Evolutionary conservation across 805 yeast species (phyloP).

Genomic region (Saturnispora gosingensis): DNA sequence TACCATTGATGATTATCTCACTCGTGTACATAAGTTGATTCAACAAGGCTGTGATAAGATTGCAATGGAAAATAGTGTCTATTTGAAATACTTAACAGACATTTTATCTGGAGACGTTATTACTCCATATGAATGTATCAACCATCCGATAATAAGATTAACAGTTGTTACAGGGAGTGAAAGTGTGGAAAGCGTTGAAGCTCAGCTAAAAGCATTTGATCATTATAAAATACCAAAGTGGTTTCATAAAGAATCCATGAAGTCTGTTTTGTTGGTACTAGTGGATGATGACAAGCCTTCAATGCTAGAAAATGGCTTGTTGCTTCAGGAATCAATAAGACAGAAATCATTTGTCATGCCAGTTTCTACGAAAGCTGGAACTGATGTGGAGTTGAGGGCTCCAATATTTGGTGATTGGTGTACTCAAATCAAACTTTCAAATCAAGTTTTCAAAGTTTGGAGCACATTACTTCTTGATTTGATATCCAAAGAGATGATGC

Average conservation of each 20-base stretch:
- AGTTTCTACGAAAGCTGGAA: background rate
- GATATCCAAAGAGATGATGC: constrained; percentile 45
- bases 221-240: constrained; percentile 45
- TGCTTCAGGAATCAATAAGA: constrained; percentile 26
- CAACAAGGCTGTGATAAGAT: background rate
- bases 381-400: constrained; percentile 15
- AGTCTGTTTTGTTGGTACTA: constrained; percentile 43
- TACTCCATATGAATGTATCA: constrained; percentile 75
- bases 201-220: constrained; percentile 45
- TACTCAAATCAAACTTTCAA: constrained; percentile 11
- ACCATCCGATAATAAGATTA: constrained; percentile 76
- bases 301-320: constrained; percentile 32
- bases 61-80: constrained; percentile 37
- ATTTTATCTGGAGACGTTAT: constrained; percentile 49
- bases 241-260: constrained; percentile 54
- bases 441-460: constrained; percentile 22
- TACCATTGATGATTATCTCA: background rate
- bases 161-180: constrained; percentile 54
- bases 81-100: constrained; percentile 48
- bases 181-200: constrained; percentile 46
- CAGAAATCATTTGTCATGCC: constrained; percentile 10
- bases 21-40: background rate
- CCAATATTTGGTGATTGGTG: constrained; percentile 22
- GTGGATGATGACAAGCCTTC: constrained; percentile 38
- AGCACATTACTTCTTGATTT: constrained; percentile 36